Evolutionary conservation across 1,284 basidiomycete species (phyloP).

Genomic region (Phlebopus sp.): DNA sequence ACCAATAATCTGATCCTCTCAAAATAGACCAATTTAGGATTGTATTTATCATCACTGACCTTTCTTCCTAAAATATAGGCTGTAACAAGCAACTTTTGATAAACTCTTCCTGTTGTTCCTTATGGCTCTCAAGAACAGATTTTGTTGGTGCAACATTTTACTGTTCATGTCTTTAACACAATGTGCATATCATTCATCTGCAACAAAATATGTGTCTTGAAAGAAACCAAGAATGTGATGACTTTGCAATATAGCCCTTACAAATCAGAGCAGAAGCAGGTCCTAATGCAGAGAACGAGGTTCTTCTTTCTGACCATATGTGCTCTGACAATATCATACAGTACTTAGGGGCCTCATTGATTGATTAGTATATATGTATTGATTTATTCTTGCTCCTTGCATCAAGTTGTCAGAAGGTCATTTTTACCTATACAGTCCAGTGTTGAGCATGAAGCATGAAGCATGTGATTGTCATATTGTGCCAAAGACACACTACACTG

Average conservation of each 20-base stretch:
- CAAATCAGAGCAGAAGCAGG: constrained; percentile 38
- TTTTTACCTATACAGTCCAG: no score
- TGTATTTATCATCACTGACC: background rate
- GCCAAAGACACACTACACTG: no score
- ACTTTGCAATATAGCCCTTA: constrained; percentile 41
- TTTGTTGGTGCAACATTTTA: constrained; percentile 33
- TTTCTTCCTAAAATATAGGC: constrained; percentile 7
- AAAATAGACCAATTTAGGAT: constrained; percentile 6
- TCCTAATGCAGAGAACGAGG: constrained; percentile 12
- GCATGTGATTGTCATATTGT: no score
- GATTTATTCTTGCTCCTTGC: no score
- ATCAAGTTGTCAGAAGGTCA: no score
- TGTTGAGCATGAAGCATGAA: no score
- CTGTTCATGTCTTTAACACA: constrained; percentile 36
- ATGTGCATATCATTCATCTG: constrained; percentile 30
- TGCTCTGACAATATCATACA: background rate
- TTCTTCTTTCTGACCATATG: constrained; percentile 24
- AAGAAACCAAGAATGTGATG: constrained; percentile 17
- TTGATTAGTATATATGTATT: no score
- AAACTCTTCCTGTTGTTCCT: constrained; percentile 31
- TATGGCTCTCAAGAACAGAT: constrained; percentile 35
- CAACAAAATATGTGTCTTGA: constrained; percentile 38
- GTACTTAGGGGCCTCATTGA: no score
- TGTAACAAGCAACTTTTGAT: constrained; percentile 37
- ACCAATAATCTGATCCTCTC: constrained; percentile 7